Percentiles rank a stretch among this genome's conserved stretches.
Evolutionary conservation across 306 rosid species (phyloP).

Genomic region (Quercus suber): DNA sequence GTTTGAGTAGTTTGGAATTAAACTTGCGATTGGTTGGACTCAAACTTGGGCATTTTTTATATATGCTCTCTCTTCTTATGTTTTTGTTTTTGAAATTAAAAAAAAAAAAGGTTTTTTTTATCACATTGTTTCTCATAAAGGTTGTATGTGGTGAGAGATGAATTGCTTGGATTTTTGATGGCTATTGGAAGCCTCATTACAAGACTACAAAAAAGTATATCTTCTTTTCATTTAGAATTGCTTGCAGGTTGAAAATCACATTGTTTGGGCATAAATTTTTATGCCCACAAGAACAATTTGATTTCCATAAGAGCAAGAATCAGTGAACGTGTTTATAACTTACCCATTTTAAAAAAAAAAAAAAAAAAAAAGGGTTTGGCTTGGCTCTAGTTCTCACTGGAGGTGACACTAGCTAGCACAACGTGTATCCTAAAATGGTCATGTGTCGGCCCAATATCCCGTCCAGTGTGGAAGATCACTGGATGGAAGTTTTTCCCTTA

Average conservation of each 20-base stretch:
- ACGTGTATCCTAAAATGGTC: too few species aligned
- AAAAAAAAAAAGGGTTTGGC: too few species aligned
- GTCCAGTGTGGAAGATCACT: too few species aligned
- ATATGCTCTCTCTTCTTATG: neutral
- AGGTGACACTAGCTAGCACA: too few species aligned
- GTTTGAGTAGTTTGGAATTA: too few species aligned
- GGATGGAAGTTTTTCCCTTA: too few species aligned
- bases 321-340: too few species aligned
- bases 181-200: neutral
- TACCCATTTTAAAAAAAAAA: too few species aligned
- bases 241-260: neutral
- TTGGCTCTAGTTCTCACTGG: too few species aligned
- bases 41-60: neutral
- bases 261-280: neutral
- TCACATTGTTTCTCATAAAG: neutral
- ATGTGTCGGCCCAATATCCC: too few species aligned
- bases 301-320: too few species aligned
- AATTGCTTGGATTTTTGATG: neutral
- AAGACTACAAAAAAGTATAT: neutral
- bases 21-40: too few species aligned
- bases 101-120: neutral
- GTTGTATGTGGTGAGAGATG: neutral
- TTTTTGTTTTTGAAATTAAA: neutral
- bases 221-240: neutral
- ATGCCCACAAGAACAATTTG: neutral